Percentiles rank a stretch among this genome's conserved stretches.
Evolutionary conservation across 495 filamentous ascomycete genomes (phyloP).

Genomic region (Neurospora sp.): DNA sequence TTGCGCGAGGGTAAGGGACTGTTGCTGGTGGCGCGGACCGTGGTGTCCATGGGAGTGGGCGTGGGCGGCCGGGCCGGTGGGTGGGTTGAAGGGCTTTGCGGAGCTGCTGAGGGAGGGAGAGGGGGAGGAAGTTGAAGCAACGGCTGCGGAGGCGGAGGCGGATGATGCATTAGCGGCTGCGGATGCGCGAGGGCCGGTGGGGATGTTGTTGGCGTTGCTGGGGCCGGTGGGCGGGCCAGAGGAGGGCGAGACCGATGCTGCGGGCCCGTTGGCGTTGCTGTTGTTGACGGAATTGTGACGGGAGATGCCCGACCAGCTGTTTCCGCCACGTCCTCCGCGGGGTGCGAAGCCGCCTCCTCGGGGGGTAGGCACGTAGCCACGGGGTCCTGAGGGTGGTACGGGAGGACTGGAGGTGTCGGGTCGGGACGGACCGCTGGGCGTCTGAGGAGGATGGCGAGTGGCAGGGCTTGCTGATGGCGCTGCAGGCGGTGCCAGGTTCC

Average conservation of each 20-base stretch:
- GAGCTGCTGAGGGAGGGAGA: slow-evolving; percentile 15
- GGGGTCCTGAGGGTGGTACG: slow-evolving; percentile 35
- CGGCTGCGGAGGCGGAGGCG: slow-evolving; percentile 12
- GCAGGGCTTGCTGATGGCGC: slow-evolving; percentile 21
- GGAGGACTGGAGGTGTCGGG: slow-evolving; percentile 27
- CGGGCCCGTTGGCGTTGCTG: neutral
- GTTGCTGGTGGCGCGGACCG: slow-evolving; percentile 5
- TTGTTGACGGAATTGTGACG: slow-evolving; percentile 17
- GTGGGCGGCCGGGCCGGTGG: slow-evolving; percentile 36
- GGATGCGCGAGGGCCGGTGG: neutral
- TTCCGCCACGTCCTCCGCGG: slow-evolving; percentile 28
- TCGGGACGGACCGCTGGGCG: slow-evolving; percentile 21
- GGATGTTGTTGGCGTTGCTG: slow-evolving; percentile 5
- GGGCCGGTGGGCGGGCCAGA: slow-evolving; percentile 36
- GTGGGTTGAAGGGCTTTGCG: slow-evolving; percentile 38
- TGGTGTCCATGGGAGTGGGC: slow-evolving; percentile 8
- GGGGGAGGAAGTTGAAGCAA: slow-evolving; percentile 3
- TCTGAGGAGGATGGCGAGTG: slow-evolving; percentile 20
- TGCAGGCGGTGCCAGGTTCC: slow-evolving; percentile 25
- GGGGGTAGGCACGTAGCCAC: slow-evolving; percentile 32
- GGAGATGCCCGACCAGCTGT: slow-evolving; percentile 22
- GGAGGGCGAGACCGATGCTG: slow-evolving; percentile 1
- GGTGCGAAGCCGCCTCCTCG: slow-evolving; percentile 24
- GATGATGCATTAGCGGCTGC: slow-evolving; percentile 12
- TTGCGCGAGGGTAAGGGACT: slow-evolving; percentile 24